Evolutionary conservation across 129 eudicot species (phyloP), one percentile per base, ranked within the genome.

Genomic region (Mikania micrantha): DNA sequence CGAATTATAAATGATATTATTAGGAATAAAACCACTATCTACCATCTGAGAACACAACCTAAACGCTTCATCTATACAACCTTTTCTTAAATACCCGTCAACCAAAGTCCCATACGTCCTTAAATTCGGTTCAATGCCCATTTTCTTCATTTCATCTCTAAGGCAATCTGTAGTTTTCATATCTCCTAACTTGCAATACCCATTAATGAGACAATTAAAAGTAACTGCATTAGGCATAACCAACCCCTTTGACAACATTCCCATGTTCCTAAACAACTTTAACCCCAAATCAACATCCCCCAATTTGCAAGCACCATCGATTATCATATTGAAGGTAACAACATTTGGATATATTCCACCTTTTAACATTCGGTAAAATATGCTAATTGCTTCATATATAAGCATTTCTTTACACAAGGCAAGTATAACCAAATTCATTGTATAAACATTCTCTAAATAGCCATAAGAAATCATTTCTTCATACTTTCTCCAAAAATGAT

Each of bases 101-200:
- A 81, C 62, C 74, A 87, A 61, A 59, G 89, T 87, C 22, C 87
- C 95, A 60, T 78, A 87, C 0, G 83, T 87, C 61, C 85, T 79
- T 59, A 81, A 56, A 77, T 84, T 81, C 21, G 83, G 85, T 68
- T 77, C 7, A 49, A 83, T 25, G 40, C 81, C 86, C 69, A 34
- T 67, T 66, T 81, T 27, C 34, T 56, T 44, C 95, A 87, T 87
- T 64, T 81, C 80, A 71, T 49, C 69, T n/a, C 70, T 29, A 66
- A 87, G 63, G 36, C 74, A 69, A 74, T 81, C 83, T 6, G 81
- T 89, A 7, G 39, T 50, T 27, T 68, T 62, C 47, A 78, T 64
- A 50, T 78, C 78, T 7, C 90, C 95, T 32, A 74, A 38, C 63
- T 84, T 87, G 74, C 95, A 81, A 71, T 73, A 81, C 53, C 90